Evolutionary conservation across 176 grass and related monocot genomes (phyloP), one percentile per base, ranked within the genome.

Genomic region (Aegilops bicornis): DNA sequence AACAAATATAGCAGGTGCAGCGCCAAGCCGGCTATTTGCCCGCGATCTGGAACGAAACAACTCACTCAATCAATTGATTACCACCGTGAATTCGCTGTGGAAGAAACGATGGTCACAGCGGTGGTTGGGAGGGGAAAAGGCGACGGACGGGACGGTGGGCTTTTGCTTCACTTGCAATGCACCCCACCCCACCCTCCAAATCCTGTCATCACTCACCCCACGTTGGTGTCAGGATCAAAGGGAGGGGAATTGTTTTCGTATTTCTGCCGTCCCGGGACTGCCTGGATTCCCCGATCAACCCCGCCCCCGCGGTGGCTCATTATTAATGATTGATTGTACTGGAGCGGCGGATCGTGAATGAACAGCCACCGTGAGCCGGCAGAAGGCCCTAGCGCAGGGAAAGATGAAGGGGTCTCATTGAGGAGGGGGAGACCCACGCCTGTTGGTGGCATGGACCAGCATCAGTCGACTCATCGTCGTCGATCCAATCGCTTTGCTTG

Each of bases 151-250:
- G 72, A 75, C 72, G 73, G 63, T 67, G 40, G 40, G 80, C 88
- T 75, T 75, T 93, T 93, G 92, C 89, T 93, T 93, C 83, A 39
- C 89, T 93, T 93, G 79, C 86, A 91, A 88, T 84, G 83, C 82
- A 91, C 82, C 42, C 0, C 42, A 43, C 42, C 85, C 83, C 61
- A 90, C 83, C 85, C 82, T 83, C 36, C 66, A 79, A 77, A 82
- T 20, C 66, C 20, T 42, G 40, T 47, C 86, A 88, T 90, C 78
- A 83, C 82, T 88, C 65, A 58, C 9, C 2, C 79, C 87, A 84
- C 70, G 84, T 75, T 89, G 42, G 43, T 54, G 45, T 79, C 86
- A 25, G 63, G 85, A 73, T 76, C 43, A 77, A 45, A 42, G 42
- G 31, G 11, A 66, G 40, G 14, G 14, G 23, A 29, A 75, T 48